phyloP scores from a whole-genome alignment of 2,329 filamentous ascomycete species.

The Chaetothyriales sp. region DNA sequence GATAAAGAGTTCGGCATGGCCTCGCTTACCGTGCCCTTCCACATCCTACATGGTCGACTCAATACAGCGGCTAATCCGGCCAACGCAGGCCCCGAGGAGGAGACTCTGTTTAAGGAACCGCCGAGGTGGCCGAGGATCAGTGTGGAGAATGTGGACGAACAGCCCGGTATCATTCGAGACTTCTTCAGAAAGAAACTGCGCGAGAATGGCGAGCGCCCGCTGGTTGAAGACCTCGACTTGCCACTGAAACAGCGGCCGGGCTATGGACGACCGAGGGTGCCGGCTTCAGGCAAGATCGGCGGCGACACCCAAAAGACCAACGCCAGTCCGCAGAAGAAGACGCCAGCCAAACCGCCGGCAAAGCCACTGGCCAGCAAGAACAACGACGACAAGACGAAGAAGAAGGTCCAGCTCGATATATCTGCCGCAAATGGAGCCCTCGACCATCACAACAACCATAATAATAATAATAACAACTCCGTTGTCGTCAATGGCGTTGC shows the following conservation, averaged over 20 bases:
- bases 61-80: slow-evolving; percentile 50
- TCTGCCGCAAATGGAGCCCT: slow-evolving; percentile 4
- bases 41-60: slow-evolving; percentile 83
- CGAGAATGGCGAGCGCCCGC: slow-evolving; percentile 63
- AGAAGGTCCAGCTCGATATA: slow-evolving; percentile 8
- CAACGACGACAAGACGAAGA: slow-evolving; percentile 12
- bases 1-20: slow-evolving; percentile 81
- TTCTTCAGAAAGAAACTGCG: slow-evolving; percentile 86
- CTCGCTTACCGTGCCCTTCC: slow-evolving; percentile 77
- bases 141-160: slow-evolving; percentile 56
- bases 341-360: slow-evolving; percentile 14
- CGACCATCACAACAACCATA: slow-evolving; percentile 2
- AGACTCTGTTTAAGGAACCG: slow-evolving; percentile 45
- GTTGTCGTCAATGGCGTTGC: slow-evolving; percentile 11
- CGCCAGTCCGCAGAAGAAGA: slow-evolving; percentile 29
- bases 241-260: slow-evolving; percentile 68
- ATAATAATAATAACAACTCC: too few relatives aligned
- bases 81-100: slow-evolving; percentile 12
- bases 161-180: slow-evolving; percentile 77
- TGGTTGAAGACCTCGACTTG: slow-evolving; percentile 88
- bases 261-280: slow-evolving; percentile 28
- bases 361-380: slow-evolving; percentile 3
- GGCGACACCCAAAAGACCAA: slow-evolving; percentile 20
- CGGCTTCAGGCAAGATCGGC: slow-evolving; percentile 32
- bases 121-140: slow-evolving; percentile 63